Evolutionary conservation across 2,329 filamentous ascomycete genomes (phyloP), one percentile per base, ranked within the genome.

Genomic region (Beauveria scarabaeidicola): DNA sequence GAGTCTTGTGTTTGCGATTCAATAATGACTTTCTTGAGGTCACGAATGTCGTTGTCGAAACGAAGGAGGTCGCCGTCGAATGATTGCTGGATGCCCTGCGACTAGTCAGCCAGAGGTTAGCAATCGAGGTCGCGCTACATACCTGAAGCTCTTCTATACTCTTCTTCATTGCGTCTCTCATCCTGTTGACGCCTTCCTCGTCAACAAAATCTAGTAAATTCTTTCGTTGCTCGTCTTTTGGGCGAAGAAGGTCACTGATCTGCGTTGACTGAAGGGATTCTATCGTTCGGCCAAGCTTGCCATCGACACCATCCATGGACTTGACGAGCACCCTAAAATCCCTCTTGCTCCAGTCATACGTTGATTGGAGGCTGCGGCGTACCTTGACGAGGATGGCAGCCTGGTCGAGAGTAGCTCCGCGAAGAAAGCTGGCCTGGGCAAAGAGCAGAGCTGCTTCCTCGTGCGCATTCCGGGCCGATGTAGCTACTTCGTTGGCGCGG

Each of bases 401-500:
- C 71, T 87, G 82, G 25, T 83, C 78, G 38, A 72, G 75, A 60
- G 91, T 82, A 44, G 84, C 84, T 10, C 77, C 78, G 54, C 81
- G 81, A 7, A 92, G 72, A 69, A 90, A 91, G n/a, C 77, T 78
- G 0, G 86, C 84, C 66, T 88, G 81, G 8, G 89, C 85, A 23
- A 82, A 81, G 4, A 95, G 80, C 10, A 92, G 79, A 57, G 90
- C 86, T 52, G 86, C 87, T 65, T 94, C 88, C 69, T 96, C 90
- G 64, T 96, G 80, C 38, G 90, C 83, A 36, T 81, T 77, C 38
- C 91, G 87, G 5, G 91, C 90, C 15, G 83, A 79, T 21, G 84
- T 90, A 48, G 94, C 88, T 59, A 97, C 86, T 68, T 95, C 89
- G 69, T 94, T 92, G 64, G 91, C 92, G 61, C 90, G 89, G 70